Conservation (phyloP, 1,284 basidiomycete genomes). For the Phylloporus sp. region DNA sequence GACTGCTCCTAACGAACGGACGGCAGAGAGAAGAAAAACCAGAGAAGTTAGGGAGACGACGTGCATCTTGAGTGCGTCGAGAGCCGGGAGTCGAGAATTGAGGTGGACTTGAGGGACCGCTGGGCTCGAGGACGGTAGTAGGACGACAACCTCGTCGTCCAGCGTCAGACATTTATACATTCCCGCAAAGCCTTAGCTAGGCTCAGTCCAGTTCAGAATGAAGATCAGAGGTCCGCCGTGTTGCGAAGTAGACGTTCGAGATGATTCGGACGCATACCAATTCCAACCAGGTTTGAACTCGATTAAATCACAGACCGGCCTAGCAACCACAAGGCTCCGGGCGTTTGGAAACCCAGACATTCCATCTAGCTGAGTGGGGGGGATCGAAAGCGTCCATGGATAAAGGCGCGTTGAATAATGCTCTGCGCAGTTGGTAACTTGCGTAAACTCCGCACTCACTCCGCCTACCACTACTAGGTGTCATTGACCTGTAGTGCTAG, state of each 20-base stretch:
- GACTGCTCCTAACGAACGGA: constrained; percentile 17
- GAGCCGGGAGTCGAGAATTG: no score
- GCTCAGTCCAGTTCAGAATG: constrained; percentile 19
- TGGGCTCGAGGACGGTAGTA: constrained; percentile 1
- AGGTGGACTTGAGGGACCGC: constrained; percentile 21
- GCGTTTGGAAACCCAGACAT: no score
- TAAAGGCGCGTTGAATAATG: no score
- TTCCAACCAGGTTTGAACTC: neutral
- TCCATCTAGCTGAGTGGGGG: no score
- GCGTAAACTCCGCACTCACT: constrained; percentile 28
- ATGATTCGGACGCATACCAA: neutral
- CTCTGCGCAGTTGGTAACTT: no score
- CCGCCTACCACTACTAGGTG: no score
- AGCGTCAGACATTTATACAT: constrained; percentile 15
- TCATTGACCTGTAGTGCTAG: no score
- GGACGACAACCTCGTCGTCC: neutral
- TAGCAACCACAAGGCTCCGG: neutral
- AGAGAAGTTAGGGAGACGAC: constrained; percentile 15
- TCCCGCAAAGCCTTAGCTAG: neutral
- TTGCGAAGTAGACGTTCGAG: constrained; percentile 10
- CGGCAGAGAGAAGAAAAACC: constrained; percentile 18
- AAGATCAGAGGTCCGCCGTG: neutral
- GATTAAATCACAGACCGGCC: neutral
- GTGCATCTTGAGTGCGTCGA: constrained; percentile 28
- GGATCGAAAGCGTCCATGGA: no score